Evolutionary conservation across 306 rosid genomes (phyloP), one percentile per base, ranked within the genome.

Genomic region (Hippophae gyantsensis): DNA sequence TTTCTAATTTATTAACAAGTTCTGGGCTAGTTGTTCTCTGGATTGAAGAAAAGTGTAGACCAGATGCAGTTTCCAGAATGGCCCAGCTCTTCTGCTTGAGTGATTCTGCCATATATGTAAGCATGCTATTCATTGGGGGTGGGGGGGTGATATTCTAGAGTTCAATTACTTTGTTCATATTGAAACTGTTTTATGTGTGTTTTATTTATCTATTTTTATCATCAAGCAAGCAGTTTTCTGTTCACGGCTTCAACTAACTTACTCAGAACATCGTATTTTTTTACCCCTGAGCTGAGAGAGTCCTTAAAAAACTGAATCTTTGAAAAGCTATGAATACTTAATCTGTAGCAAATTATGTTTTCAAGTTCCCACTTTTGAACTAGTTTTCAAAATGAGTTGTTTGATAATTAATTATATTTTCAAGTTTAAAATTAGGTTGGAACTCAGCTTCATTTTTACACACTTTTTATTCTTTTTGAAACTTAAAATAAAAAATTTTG

Each of bases 21-120:
- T 74, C 13, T 13, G 48, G 41, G 57, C 77, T 71, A 53, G 58
- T 57, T 68, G 48, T 69, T 72, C 64, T 57, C 56, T 56, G 67
- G 69, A 60, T 67, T 57, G 73, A 50, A 71, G 56, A 60, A 58
- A 52, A 45, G 61, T 47, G 77, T 65, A 79, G 78, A 71, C 79
- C 70, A 58, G 76, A 66, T 74, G 52, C 54, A 62, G 8, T 49
- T 67, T 57, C 45, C 72, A 27, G 67, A 65, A 57, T 43, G 60
- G 68, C 76, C 76, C 56, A 72, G 71, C 65, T 79, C 69, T 80
- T 72, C 80, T 53, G 76, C 86, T 84, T 70, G 78, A 75, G 79
- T 79, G 80, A 94, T 79, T 82, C 94, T 76, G 75, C 90, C 76
- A 63, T 90, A 87, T 87, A 87, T 90, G 89, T 87, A 87, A 87